Evolutionary conservation across 2,329 filamentous ascomycete genomes (phyloP).

Genomic region (Cladophialophora immunda): DNA sequence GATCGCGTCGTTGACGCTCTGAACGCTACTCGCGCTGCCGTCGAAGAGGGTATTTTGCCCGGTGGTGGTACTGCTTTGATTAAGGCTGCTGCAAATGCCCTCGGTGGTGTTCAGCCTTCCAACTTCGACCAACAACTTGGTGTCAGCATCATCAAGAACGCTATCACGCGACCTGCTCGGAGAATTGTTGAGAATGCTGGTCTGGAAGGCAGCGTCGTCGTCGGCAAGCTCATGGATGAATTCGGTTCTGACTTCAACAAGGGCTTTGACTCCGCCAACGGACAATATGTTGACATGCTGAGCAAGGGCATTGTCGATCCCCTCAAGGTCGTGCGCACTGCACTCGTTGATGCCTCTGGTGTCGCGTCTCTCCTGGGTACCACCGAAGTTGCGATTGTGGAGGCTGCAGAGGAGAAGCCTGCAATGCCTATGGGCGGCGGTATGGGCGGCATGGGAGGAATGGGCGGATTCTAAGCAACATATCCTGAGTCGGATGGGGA

Average conservation of each 20-base stretch:
- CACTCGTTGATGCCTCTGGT: slow-evolving; percentile 91
- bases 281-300: slow-evolving; percentile 99
- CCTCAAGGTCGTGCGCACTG: slow-evolving; percentile 98
- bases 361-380: slow-evolving; percentile 97
- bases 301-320: slow-evolving; percentile 95
- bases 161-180: slow-evolving; percentile 92
- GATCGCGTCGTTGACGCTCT: slow-evolving; percentile 98
- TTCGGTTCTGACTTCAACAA: slow-evolving; percentile 93
- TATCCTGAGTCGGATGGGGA: slow-evolving; percentile 5
- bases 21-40: slow-evolving; percentile 96
- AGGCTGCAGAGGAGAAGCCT: slow-evolving; percentile 91
- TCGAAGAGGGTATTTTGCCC: slow-evolving; percentile 98
- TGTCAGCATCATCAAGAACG: slow-evolving; percentile 96
- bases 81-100: slow-evolving; percentile 92
- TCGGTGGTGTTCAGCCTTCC: slow-evolving; percentile 80
- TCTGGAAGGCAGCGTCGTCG: slow-evolving; percentile 91
- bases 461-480: slow-evolving; percentile 35
- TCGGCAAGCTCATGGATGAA: slow-evolving; percentile 98
- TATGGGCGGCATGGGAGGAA: slow-evolving; percentile 61
- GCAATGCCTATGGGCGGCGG: slow-evolving; percentile 61
- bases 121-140: slow-evolving; percentile 99
- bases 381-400: slow-evolving; percentile 96
- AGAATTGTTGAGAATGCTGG: slow-evolving; percentile 98
- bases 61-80: slow-evolving; percentile 97
- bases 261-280: slow-evolving; percentile 95